Percentiles rank a stretch among this genome's conserved stretches.
Conservation (phyloP, 1,284 basidiomycete genomes). For the Ceratobasidium sp. region DNA sequence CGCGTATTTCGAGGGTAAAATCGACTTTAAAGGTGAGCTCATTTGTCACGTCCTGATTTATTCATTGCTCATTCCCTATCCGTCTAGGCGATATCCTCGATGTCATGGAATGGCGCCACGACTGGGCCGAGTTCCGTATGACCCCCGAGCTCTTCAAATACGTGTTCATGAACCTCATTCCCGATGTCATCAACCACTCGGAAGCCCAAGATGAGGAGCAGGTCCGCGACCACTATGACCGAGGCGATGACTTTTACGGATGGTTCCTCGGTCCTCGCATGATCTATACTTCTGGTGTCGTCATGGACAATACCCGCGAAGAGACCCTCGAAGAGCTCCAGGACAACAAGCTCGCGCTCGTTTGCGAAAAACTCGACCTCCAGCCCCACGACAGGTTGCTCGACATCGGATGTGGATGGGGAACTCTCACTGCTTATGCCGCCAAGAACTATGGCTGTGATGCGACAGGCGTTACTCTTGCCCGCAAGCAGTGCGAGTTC, state of each 20-base stretch:
- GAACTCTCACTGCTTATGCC: conserved; percentile 92
- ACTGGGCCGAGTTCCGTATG: conserved; percentile 92
- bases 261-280: conserved; percentile 97
- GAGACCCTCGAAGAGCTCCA: conserved; percentile 96
- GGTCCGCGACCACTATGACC: conserved; percentile 96
- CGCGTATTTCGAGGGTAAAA: conserved; percentile 95
- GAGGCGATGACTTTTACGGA: conserved; percentile 92
- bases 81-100: conserved; percentile 86
- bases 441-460: conserved; percentile 97
- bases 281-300: conserved; percentile 96
- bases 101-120: conserved; percentile 91
- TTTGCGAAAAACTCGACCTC: conserved; percentile 93
- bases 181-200: conserved; percentile 92
- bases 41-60: not conserved
- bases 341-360: conserved; percentile 96
- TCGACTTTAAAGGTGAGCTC: conserved; percentile 85
- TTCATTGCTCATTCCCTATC: conserved; percentile 10
- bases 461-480: conserved; percentile 94
- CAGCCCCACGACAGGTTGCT: conserved; percentile 84
- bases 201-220: conserved; percentile 93
- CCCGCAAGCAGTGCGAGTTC: conserved; percentile 89
- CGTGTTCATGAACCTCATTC: conserved; percentile 86
- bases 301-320: conserved; percentile 73
- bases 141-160: conserved; percentile 93
- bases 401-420: conserved; percentile 89